phyloP scores from a whole-genome alignment of 345 rosid genomes.

The Citrus hindsii region DNA sequence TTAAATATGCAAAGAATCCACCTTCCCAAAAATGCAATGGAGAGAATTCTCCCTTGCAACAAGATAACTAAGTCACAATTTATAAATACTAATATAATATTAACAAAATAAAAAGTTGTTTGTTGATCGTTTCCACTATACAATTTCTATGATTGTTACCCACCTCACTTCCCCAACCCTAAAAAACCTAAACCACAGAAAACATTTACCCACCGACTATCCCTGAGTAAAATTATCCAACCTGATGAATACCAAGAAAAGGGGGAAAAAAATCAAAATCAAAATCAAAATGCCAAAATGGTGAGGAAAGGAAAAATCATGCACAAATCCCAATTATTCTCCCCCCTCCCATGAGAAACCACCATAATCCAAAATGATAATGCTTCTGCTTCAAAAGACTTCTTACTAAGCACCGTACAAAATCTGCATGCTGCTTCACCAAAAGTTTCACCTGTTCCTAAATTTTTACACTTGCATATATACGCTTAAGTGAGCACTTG shows the following conservation, averaged over 20 bases:
- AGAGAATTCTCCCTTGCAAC: background rate
- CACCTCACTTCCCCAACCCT: slow-evolving; percentile 22
- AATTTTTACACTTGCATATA: slow-evolving; percentile 36
- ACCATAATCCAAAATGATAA: slow-evolving; percentile 17
- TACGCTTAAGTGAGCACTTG: slow-evolving; percentile 31
- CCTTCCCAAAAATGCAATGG: too few relatives aligned
- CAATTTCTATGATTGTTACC: slow-evolving; percentile 20
- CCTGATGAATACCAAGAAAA: background rate
- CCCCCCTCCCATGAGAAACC: slow-evolving; percentile 9
- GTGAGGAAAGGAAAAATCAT: slow-evolving; percentile 6
- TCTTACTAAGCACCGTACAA: slow-evolving; percentile 29
- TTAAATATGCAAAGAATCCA: background rate
- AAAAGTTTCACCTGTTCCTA: slow-evolving; percentile 29
- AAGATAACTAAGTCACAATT: background rate
- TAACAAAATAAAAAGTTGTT: background rate
- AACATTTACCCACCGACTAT: background rate
- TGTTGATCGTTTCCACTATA: slow-evolving; percentile 16
- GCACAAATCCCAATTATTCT: slow-evolving; percentile 17
- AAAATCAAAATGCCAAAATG: background rate
- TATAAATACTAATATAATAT: slow-evolving; percentile 4
- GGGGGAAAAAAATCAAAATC: slow-evolving; percentile 9
- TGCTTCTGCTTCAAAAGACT: slow-evolving; percentile 8
- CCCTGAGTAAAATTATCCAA: background rate
- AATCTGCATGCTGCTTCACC: slow-evolving; percentile 27
- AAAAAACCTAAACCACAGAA: slow-evolving; percentile 11